Evolutionary conservation across 441 rosid genomes (phyloP), one percentile per base, ranked within the genome.

Genomic region (Hura crepitans): DNA sequence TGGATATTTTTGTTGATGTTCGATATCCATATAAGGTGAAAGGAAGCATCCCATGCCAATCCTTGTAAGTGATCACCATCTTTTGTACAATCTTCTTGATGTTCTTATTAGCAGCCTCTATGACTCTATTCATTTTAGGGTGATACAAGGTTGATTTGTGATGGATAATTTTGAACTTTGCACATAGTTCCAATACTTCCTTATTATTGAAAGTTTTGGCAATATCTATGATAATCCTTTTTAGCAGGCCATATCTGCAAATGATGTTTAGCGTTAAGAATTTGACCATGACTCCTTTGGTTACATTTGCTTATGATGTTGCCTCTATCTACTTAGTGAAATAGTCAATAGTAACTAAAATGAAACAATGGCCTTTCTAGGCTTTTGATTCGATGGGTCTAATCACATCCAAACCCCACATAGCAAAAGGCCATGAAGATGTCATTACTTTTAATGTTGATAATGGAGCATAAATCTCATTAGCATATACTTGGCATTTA

Each of bases 141-240:
- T 1, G 30, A 1, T 69, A 69, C 1, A 60, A 54, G 0, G 15
- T 4, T 10, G 43, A 75, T 0, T 75, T 69, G 2, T 39, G 50
- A 2, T 75, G 66, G 0, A 35, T 54, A 4, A 70, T 65, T 28
- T 66, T 65, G 39, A 49, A 65, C 15, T 57, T n/a, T 0, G 23
- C 45, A 22, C 54, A 70, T 0, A 75, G 0, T 0, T 56, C 35
- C 0, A 2, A 15, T 13, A 75, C 18, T 7, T 33, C 20, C 30
- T 70, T 45, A 9, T 60, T 59, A 14, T 65, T 75, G 13, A 71
- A 25, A 8, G 65, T 75, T 0, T 17, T 49, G 0, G 13, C 59
- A 39, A 71, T 75, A 6, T 75, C 15, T 0, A 63, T 65, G 18
- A 75, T 66, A n/a, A 75, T 39, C 2, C 45, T 0, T 14, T 70